A percentile compares a stretch with the other conserved stretches of the same genome.
phyloP scores from a whole-genome alignment of 768 basidiomycete species.

The Lentinula boryana region DNA sequence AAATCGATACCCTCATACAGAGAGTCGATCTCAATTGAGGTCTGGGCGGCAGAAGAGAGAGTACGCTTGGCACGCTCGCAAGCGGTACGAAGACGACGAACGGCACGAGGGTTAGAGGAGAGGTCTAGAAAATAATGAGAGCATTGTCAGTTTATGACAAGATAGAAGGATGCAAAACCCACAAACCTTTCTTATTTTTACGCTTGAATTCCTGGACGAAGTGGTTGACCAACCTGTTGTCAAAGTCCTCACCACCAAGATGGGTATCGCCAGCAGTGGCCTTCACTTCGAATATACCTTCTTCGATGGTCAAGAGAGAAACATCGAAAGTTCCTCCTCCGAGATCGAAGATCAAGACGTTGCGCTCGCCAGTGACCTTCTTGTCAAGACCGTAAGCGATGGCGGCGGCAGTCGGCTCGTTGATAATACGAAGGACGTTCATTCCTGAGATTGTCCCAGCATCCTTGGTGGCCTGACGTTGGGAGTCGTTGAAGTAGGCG shows the following conservation, averaged over 20 bases:
- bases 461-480: slow-evolving; percentile 66
- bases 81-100: slow-evolving; percentile 9
- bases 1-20: slow-evolving; percentile 40
- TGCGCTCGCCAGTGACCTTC: slow-evolving; percentile 49
- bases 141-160: slow-evolving; percentile 8
- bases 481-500: slow-evolving; percentile 60
- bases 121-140: not conserved
- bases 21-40: slow-evolving; percentile 47
- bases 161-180: slow-evolving; percentile 34
- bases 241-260: slow-evolving; percentile 31
- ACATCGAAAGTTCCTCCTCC: slow-evolving; percentile 75
- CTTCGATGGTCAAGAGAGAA: slow-evolving; percentile 61
- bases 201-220: slow-evolving; percentile 37
- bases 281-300: slow-evolving; percentile 66
- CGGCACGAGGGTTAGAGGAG: slow-evolving; percentile 7
- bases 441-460: slow-evolving; percentile 63
- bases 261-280: slow-evolving; percentile 58
- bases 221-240: slow-evolving; percentile 7
- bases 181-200: slow-evolving; percentile 39
- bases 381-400: slow-evolving; percentile 68
- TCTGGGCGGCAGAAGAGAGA: slow-evolving; percentile 5
- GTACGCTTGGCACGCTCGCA: slow-evolving; percentile 9
- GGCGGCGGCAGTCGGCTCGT: slow-evolving; percentile 67
- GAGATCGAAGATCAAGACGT: slow-evolving; percentile 66
- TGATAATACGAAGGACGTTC: slow-evolving; percentile 59